Conservation (phyloP, 148 eudicot genomes). For the Fagopyrum homotropicum region DNA sequence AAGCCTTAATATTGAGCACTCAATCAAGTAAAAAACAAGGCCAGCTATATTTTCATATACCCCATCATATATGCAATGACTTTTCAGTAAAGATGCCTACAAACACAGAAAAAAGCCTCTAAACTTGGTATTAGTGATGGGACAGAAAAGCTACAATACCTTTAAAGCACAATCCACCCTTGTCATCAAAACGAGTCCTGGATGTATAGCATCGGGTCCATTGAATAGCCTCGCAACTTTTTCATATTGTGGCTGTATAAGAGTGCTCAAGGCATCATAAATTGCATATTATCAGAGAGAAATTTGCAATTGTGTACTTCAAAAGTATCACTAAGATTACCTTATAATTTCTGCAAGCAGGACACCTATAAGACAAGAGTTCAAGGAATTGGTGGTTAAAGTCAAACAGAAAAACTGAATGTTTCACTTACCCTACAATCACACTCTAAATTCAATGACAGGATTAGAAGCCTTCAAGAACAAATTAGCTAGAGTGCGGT, state of each 20-base stretch:
- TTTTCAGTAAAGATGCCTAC: neutral
- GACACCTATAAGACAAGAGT: conserved; percentile 62
- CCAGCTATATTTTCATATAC: neutral
- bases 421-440: neutral
- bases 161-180: conserved; percentile 88
- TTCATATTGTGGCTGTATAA: conserved; percentile 90
- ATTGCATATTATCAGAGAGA: conserved; percentile 12
- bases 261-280: conserved; percentile 4
- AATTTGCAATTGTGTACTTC: neutral
- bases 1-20: neutral
- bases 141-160: conserved; percentile 48
- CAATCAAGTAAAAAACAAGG: neutral
- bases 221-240: conserved; percentile 91
- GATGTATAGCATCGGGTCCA: conserved; percentile 83
- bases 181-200: conserved; percentile 80
- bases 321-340: conserved; percentile 23
- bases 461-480: neutral
- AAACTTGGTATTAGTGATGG: neutral
- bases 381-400: conserved; percentile 17
- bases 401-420: neutral
- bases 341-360: conserved; percentile 98
- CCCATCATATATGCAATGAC: neutral
- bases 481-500: neutral
- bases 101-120: neutral
- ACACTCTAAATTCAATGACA: neutral